Conservation (phyloP, 371 early-diverging fungal genomes). For the Syncephalastrum racemosum region DNA sequence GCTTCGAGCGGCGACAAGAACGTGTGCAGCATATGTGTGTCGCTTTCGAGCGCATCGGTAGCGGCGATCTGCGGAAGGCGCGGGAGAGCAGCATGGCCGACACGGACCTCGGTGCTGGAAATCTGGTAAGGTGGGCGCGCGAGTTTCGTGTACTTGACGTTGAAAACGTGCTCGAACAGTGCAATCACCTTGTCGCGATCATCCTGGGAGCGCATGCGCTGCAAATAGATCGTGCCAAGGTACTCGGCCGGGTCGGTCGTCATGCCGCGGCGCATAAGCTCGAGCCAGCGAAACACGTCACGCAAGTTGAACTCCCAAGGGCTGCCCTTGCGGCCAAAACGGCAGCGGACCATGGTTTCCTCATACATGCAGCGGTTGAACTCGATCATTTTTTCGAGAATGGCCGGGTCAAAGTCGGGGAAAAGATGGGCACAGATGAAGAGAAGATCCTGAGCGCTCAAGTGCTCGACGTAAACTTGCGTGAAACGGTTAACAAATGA, state of each 20-base stretch:
- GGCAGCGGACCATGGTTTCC: conserved; percentile 76
- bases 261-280: conserved; percentile 62
- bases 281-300: conserved; percentile 95
- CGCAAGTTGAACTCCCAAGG: conserved; percentile 99
- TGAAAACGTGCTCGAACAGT: conserved; percentile 70
- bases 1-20: conserved; percentile 73
- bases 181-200: conserved; percentile 74
- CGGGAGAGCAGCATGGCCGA: conserved; percentile 71
- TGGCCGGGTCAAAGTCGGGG: conserved; percentile 52
- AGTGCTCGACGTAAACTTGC: conserved; percentile 88
- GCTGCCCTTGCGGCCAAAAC: conserved; percentile 84
- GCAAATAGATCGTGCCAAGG: conserved; percentile 81
- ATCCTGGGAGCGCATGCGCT: conserved; percentile 82
- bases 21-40: conserved; percentile 64
- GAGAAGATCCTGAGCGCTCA: conserved; percentile 75
- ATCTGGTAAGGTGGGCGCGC: conserved; percentile 44
- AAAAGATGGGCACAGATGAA: conserved; percentile 75
- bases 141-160: conserved; percentile 39
- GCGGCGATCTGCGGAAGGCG: conserved; percentile 29
- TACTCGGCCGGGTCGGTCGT: conserved; percentile 67
- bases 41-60: conserved; percentile 34
- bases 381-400: conserved; percentile 74
- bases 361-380: conserved; percentile 88
- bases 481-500: conserved; percentile 99
- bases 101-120: conserved; percentile 41